A percentile compares a stretch with the other conserved stretches of the same genome.
phyloP scores from a whole-genome alignment of 164 flowering plant genomes.

The Piper betle region DNA sequence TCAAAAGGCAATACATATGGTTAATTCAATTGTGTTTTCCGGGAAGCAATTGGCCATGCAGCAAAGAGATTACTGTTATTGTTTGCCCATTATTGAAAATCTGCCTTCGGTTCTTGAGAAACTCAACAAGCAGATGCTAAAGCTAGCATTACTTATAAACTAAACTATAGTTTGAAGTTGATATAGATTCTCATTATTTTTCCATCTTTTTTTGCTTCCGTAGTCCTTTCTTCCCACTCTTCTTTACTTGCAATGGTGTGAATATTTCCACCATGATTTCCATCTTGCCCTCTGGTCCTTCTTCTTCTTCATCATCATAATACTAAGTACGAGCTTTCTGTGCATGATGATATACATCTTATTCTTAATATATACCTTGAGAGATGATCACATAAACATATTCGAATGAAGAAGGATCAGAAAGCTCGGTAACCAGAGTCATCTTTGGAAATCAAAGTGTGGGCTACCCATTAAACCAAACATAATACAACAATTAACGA shows the following conservation, averaged over 20 bases:
- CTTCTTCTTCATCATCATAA: not conserved
- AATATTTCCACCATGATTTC: slow-evolving; percentile 37
- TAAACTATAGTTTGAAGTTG: no score
- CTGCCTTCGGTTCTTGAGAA: no score
- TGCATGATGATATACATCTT: not conserved
- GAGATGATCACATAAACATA: not conserved
- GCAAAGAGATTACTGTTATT: no score
- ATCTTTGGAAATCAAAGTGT: not conserved
- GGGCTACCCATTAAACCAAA: not conserved
- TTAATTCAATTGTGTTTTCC: no score
- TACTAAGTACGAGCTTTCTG: not conserved
- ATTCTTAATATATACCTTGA: not conserved
- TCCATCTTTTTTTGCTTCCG: slow-evolving; percentile 39
- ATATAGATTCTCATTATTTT: slow-evolving; percentile 31
- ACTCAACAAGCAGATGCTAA: no score
- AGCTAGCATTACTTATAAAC: no score
- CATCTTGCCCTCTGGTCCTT: slow-evolving; percentile 7
- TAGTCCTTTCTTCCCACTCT: slow-evolving; percentile 46
- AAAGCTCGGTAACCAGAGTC: not conserved
- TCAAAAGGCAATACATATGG: no score
- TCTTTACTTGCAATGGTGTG: slow-evolving; percentile 32
- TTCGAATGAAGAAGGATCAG: not conserved
- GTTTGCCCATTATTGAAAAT: no score
- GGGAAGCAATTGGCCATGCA: no score
- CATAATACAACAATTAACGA: not conserved